A percentile compares a stretch with the other conserved stretches of the same genome.
Conservation (phyloP, 163 green algal genomes). For the Coccomyxa subellipsoidea region DNA sequence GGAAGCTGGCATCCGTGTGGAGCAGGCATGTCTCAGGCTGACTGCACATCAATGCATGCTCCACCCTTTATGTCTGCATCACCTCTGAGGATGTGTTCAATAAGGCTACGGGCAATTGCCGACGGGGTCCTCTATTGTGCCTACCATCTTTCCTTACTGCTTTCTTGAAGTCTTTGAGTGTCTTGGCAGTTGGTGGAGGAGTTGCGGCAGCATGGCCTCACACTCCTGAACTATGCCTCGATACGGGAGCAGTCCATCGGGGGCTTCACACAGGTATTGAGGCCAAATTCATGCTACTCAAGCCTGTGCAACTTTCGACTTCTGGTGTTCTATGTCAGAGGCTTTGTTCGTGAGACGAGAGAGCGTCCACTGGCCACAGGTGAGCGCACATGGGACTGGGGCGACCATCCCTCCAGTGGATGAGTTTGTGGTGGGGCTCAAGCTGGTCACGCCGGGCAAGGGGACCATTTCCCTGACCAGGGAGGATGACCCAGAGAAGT, state of each 20-base stretch:
- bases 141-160: too few relatives aligned
- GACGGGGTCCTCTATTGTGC: too few relatives aligned
- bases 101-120: too few relatives aligned
- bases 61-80: too few relatives aligned
- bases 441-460: conserved; percentile 80
- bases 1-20: conserved; percentile 83
- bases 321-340: too few relatives aligned
- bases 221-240: conserved; percentile 92
- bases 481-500: conserved; percentile 74
- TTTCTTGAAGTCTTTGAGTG: neutral
- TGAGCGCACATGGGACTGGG: conserved; percentile 91
- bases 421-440: conserved; percentile 87
- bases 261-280: conserved; percentile 84
- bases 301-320: too few relatives aligned
- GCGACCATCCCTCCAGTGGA: conserved; percentile 90
- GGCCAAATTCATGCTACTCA: too few relatives aligned
- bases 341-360: too few relatives aligned
- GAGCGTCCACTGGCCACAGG: too few relatives aligned
- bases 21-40: too few relatives aligned
- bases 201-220: conserved; percentile 80
- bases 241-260: conserved; percentile 95
- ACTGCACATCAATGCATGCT: too few relatives aligned
- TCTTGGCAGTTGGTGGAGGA: conserved; percentile 50
- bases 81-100: too few relatives aligned
- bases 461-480: conserved; percentile 70